Percentiles rank a stretch among this genome's conserved stretches.
Conservation (phyloP, 768 basidiomycete genomes). For the Pisolithus orientalis region DNA sequence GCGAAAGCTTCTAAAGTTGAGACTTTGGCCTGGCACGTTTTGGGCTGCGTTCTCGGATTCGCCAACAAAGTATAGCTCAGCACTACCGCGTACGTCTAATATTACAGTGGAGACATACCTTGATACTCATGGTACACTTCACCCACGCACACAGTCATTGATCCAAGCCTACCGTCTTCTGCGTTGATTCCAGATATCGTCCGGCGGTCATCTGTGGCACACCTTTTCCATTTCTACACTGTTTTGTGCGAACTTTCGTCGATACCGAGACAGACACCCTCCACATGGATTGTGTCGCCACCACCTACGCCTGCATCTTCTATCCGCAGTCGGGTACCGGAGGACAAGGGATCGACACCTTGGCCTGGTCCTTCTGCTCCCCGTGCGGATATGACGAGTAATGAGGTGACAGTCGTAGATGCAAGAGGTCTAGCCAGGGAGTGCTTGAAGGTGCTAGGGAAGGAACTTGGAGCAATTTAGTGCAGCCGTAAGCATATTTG, state of each 20-base stretch:
- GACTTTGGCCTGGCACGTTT: conserved; percentile 69
- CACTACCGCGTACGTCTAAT: conserved; percentile 50
- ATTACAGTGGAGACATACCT: too few species aligned
- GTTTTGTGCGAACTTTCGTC: conserved; percentile 76
- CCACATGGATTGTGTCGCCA: conserved; percentile 48
- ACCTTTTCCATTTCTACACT: conserved; percentile 85
- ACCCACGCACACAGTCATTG: conserved; percentile 24
- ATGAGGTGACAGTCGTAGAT: conserved; percentile 46
- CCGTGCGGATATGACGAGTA: conserved; percentile 5
- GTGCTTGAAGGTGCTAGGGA: conserved; percentile 64
- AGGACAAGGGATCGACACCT: conserved; percentile 7
- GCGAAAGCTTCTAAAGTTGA: conserved; percentile 63
- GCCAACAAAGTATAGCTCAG: conserved; percentile 46
- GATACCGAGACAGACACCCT: conserved; percentile 60
- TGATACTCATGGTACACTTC: not conserved
- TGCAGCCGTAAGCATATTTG: not conserved
- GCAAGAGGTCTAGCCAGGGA: conserved; percentile 59
- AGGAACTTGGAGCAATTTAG: conserved; percentile 58
- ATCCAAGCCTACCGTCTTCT: conserved; percentile 42
- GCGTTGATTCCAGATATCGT: conserved; percentile 64
- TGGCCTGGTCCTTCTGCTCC: conserved; percentile 16
- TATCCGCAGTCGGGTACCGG: conserved; percentile 1
- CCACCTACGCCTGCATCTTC: not conserved
- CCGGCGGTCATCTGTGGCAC: conserved; percentile 69
- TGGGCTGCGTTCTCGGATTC: conserved; percentile 71